phyloP scores from a whole-genome alignment of 2,329 filamentous ascomycete genomes.

The Cercospora zeae-maydis region DNA sequence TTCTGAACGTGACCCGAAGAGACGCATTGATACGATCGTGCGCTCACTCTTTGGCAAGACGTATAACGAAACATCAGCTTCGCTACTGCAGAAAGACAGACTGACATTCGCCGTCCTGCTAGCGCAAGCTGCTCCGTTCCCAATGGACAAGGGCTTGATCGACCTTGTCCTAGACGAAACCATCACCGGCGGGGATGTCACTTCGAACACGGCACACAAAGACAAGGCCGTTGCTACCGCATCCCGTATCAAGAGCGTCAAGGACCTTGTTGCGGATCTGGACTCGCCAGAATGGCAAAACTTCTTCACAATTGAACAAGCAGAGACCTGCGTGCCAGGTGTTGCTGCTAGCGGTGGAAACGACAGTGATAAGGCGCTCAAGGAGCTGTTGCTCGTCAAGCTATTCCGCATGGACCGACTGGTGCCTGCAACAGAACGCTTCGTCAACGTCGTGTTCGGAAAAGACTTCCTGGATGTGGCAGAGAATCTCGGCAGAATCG shows the following conservation, averaged over 20 bases:
- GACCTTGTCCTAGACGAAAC: conserved; percentile 79
- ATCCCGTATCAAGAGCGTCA: conserved; percentile 68
- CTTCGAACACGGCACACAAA: conserved; percentile 60
- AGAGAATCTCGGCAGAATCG: conserved; percentile 80
- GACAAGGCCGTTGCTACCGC: conserved; percentile 67
- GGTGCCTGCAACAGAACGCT: conserved; percentile 87
- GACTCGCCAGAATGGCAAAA: conserved; percentile 66
- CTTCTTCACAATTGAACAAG: conserved; percentile 82
- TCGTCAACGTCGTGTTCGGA: conserved; percentile 82
- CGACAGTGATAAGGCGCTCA: conserved; percentile 70
- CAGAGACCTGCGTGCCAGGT: conserved; percentile 75
- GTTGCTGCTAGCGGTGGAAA: conserved; percentile 60
- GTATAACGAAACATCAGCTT: conserved; percentile 89
- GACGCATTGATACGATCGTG: conserved; percentile 83
- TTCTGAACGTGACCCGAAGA: conserved; percentile 54
- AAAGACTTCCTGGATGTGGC: conserved; percentile 74
- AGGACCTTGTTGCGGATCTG: conserved; percentile 64
- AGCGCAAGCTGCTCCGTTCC: conserved; percentile 90
- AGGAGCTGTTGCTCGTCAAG: conserved; percentile 86
- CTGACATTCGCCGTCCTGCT: conserved; percentile 93
- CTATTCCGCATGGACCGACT: conserved; percentile 94
- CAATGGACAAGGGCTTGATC: conserved; percentile 87
- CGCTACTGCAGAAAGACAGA: conserved; percentile 87
- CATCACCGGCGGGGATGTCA: conserved; percentile 73
- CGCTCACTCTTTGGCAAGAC: conserved; percentile 86